Base-by-base conservation (phyloP, 2,329 filamentous ascomycete species). In the Penicillium sp. region DNA sequence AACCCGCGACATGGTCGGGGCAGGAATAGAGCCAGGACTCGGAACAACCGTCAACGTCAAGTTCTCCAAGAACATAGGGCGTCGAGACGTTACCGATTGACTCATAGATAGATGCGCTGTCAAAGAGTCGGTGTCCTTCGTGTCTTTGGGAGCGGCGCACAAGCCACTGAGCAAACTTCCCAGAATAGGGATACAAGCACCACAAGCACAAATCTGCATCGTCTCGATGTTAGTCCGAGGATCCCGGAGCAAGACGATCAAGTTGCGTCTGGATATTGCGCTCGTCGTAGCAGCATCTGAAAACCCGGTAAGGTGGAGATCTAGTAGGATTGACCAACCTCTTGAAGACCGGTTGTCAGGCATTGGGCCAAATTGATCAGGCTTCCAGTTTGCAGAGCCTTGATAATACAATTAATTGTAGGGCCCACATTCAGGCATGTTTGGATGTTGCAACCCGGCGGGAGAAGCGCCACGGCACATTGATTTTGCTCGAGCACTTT, bases 201-300 rank as follows among this genome's bases (percentile, higher is more conserved):
- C 52, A 33, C 57, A 60, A 9, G 53, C 46, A 24, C 58, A 60
- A 5, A 60, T 51, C 58, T 60, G 29, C 11, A 18, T 1, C 9
- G 34, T 18, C 3, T 18, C 18, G 18, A 18, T 18, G 18, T 18
- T 3, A 18, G 18, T 18, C 18, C 18, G 18, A 18, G 18, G 18
- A 2, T 3, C 18, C 18, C 18, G 18, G 3, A 18, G 18, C 18
- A 18, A 18, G 18, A 18, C 18, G 2, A 18, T 18, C 18, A 18
- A 18, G 18, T 18, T 18, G 18, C 18, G 18, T 18, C 18, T 18
- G 18, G 3, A 18, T 18, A 18, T 18, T 18, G 18, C 18, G 18
- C 18, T 18, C 18, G 18, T 18, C 18, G 18, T 18, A 18, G 18
- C 18, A 18, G 18, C 18, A 18, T 2, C 18, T 18, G 18, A 18